phyloP scores from a whole-genome alignment of 2,329 filamentous ascomycete species.

The Plectosphaerella cucumerina region DNA sequence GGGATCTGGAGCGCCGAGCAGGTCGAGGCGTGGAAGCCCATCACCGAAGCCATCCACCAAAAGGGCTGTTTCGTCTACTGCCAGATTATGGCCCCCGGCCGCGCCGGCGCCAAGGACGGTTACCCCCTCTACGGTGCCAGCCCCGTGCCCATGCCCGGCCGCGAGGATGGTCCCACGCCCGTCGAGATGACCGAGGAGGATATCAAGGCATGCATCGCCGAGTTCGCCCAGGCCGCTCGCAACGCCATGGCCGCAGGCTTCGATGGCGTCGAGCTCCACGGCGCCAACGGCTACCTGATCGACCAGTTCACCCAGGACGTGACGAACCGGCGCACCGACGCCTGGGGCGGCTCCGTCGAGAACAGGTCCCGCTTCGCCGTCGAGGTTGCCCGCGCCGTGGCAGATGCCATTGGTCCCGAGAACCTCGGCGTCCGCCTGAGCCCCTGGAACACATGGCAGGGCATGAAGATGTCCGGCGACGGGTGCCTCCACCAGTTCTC shows the following conservation, averaged over 20 bases:
- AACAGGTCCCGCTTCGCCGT: constrained; percentile 48
- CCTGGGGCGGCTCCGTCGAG: constrained; percentile 48
- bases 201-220: constrained; percentile 56
- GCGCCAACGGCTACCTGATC: constrained; percentile 56
- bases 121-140: constrained; percentile 21
- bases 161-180: constrained; percentile 47
- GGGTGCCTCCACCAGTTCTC: constrained; percentile 52
- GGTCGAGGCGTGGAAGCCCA: constrained; percentile 53
- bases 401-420: constrained; percentile 41
- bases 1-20: constrained; percentile 53
- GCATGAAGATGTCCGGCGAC: constrained; percentile 60
- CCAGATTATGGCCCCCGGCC: constrained; percentile 60
- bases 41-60: constrained; percentile 59
- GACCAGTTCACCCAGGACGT: constrained; percentile 55
- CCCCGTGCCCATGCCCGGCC: constrained; percentile 22
- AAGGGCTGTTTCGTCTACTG: constrained; percentile 57
- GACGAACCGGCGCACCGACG: constrained; percentile 45
- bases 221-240: constrained; percentile 48
- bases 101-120: constrained; percentile 37
- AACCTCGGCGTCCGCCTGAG: constrained; percentile 53
- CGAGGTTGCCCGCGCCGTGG: constrained; percentile 40
- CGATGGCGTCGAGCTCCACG: constrained; percentile 63
- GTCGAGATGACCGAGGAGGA: constrained; percentile 60
- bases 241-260: constrained; percentile 60
- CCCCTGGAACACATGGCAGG: constrained; percentile 58